phyloP scores from a whole-genome alignment of 140 eudicot genomes.

The Bidens hawaiensis region DNA sequence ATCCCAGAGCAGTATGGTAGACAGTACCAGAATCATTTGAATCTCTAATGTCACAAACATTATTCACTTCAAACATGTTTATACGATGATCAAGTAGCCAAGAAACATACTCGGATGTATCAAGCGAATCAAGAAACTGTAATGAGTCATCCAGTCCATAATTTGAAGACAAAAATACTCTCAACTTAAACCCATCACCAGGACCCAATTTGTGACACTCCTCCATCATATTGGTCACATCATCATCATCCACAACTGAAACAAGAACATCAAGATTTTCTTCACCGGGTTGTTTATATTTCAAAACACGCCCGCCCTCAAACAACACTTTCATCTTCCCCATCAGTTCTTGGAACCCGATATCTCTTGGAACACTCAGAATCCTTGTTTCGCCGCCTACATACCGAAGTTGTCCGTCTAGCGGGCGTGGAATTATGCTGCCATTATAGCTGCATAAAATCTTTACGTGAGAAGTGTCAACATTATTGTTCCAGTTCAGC shows the following conservation, averaged over 20 bases:
- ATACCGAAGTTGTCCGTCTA: background rate
- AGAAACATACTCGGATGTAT: too few species aligned
- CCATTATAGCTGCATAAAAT: background rate
- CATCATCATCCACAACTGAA: background rate
- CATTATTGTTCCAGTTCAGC: too few species aligned
- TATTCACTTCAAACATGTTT: too few species aligned
- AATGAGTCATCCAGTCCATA: background rate
- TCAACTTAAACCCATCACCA: background rate
- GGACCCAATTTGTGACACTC: background rate
- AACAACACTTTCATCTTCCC: background rate
- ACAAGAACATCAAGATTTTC: background rate
- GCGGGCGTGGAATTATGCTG: background rate
- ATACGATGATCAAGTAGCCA: too few species aligned
- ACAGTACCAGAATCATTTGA: too few species aligned
- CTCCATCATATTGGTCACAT: background rate
- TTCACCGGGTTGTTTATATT: background rate
- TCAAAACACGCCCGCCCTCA: background rate
- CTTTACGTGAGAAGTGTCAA: background rate
- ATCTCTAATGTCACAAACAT: too few species aligned
- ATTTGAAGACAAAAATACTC: background rate
- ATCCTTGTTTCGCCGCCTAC: background rate
- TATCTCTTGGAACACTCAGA: background rate
- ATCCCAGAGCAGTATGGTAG: too few species aligned
- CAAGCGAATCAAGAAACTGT: background rate
- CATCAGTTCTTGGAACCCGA: background rate